phyloP scores from a whole-genome alignment of 2,329 filamentous ascomycete species.

The Fusarium brachygibbosum region DNA sequence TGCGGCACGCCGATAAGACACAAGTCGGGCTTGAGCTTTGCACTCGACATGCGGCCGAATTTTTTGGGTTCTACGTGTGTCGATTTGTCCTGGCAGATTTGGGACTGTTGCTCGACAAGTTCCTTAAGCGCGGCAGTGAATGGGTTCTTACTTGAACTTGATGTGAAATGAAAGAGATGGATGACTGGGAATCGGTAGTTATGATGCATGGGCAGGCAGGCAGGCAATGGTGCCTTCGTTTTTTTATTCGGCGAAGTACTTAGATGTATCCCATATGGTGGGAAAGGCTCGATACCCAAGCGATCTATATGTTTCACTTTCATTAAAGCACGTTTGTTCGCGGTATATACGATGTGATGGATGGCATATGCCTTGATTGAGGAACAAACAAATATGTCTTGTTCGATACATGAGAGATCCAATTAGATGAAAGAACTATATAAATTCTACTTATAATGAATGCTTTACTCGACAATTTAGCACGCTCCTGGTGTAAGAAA shows the following conservation, averaged over 20 bases:
- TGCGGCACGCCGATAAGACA: constrained; percentile 91
- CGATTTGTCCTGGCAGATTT: constrained; percentile 93
- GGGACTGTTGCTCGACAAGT: constrained; percentile 90
- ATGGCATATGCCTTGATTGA: background rate
- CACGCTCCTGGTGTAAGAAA: too few relatives aligned
- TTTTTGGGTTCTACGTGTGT: constrained; percentile 97
- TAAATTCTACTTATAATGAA: background rate
- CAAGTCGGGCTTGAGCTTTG: constrained; percentile 96
- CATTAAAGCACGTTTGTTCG: constrained; percentile 22
- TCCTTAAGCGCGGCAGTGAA: constrained; percentile 95
- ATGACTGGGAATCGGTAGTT: constrained; percentile 20
- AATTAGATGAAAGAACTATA: background rate
- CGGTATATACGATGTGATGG: constrained; percentile 5
- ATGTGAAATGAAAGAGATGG: constrained; percentile 35
- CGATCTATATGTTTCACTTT: constrained; percentile 46
- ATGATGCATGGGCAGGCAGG: constrained; percentile 33
- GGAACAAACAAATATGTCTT: background rate
- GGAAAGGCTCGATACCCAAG: constrained; percentile 49
- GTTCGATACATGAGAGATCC: background rate
- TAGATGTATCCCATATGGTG: constrained; percentile 41
- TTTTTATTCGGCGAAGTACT: constrained; percentile 37
- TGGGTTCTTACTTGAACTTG: constrained; percentile 75
- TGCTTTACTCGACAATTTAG: background rate
- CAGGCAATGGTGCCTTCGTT: constrained; percentile 38
- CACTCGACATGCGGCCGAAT: constrained; percentile 93